Base-by-base conservation (phyloP, 2,329 filamentous ascomycete genomes). In the Periconia macrospinosa region DNA sequence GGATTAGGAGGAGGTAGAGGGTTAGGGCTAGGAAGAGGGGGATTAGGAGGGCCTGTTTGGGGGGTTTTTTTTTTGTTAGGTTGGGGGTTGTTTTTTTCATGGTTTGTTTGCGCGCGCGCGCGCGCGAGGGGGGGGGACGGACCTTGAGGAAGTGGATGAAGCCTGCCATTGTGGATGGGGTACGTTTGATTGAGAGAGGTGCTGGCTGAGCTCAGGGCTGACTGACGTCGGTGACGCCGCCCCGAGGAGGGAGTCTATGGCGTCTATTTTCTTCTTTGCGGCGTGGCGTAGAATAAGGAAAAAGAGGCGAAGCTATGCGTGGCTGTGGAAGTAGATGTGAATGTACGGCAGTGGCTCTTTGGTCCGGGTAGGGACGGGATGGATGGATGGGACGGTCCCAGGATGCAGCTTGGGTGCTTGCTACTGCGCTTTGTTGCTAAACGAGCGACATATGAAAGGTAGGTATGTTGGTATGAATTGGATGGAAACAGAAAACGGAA, bases 21-120 rank as follows among this genome's bases (percentile, higher is more conserved):
- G 70, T 52, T 35, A 63, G 63, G 53, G 78, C 74, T 58, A 77
- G 68, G 59, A 78, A 60, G 59, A 76, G 73, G n/a, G 78, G 78
- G n/a, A 77, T 52, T 63, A 78, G 64, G 57, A 79, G 67, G 46
- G 71, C 73, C 78, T 80, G 59, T 40, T 27, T 41, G n/a, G 41
- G 47, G 48, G 60, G n/a, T n/a, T n/a, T n/a, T n/a, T n/a, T n/a
- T n/a, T 66, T 50, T 62, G 61, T 45, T 11, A 14, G 52, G 15
- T 49, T 37, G 30, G 35, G 48, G n/a, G n/a, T 27, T 47, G 18
- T 33, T 3, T 20, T 6, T 20, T 27, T 20, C 7, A 13, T 17
- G 44, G 54, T 15, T 47, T 42, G 40, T 17, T 15, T 42, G 30
- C 33, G 43, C 30, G 27, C n/a, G n/a, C n/a, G n/a, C n/a, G n/a